phyloP scores from a whole-genome alignment of 352 stramenopile genomes.

The Sclerospora graminicola region DNA sequence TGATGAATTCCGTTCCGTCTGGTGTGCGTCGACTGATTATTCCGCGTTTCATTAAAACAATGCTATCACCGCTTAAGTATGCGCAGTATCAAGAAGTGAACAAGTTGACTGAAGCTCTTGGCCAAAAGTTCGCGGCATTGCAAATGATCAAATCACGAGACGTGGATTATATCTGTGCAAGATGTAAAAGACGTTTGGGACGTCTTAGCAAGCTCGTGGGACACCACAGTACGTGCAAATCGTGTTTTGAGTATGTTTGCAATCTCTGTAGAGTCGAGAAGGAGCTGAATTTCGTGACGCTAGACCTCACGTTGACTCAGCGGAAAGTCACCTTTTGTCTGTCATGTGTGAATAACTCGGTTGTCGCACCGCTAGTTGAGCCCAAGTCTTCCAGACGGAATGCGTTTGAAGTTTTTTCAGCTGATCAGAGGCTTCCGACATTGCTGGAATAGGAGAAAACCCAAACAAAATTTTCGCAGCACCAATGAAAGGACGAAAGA shows the following conservation, averaged over 20 bases:
- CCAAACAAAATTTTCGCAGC: too few species aligned
- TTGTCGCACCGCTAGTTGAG: neutral
- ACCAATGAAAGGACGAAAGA: too few species aligned
- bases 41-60: slow-evolving; percentile 19
- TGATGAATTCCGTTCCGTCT: slow-evolving; percentile 16
- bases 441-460: too few species aligned
- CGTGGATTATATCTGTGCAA: slow-evolving; percentile 5
- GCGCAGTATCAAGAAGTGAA: slow-evolving; percentile 31
- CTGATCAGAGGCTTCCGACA: too few species aligned
- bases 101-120: slow-evolving; percentile 25
- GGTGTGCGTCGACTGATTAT: slow-evolving; percentile 22
- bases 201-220: slow-evolving; percentile 10
- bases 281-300: slow-evolving; percentile 20
- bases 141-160: slow-evolving; percentile 10
- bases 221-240: slow-evolving; percentile 14
- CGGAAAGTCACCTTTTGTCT: slow-evolving; percentile 29
- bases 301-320: slow-evolving; percentile 24
- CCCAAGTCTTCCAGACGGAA: neutral
- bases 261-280: slow-evolving; percentile 16
- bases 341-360: slow-evolving; percentile 10
- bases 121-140: slow-evolving; percentile 9
- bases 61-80: slow-evolving; percentile 6
- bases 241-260: slow-evolving; percentile 20
- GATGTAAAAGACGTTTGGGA: slow-evolving; percentile 14
- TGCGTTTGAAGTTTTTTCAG: too few species aligned